phyloP scores from a whole-genome alignment of 2,329 filamentous ascomycete species.

The Lomentospora prolificans region DNA sequence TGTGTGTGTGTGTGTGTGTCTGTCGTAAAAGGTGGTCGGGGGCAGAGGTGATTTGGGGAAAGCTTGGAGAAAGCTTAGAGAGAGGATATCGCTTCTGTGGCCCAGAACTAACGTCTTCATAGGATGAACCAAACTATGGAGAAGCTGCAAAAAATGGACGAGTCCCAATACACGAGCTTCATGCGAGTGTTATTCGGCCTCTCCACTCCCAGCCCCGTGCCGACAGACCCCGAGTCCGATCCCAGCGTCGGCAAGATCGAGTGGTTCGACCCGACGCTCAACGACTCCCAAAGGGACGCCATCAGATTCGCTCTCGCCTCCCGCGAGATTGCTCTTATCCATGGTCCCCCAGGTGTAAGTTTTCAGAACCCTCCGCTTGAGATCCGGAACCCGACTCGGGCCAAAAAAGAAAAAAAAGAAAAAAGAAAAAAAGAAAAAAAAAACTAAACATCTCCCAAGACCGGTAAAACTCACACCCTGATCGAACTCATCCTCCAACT shows the following conservation, averaged over 20 bases:
- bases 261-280: constrained; percentile 53
- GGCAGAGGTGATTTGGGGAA: too few species aligned
- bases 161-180: constrained; percentile 49
- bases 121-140: constrained; percentile 57
- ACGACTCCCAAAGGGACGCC: constrained; percentile 58
- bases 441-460: constrained; percentile 33
- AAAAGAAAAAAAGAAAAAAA: neutral
- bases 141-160: constrained; percentile 45
- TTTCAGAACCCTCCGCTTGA: neutral
- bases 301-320: constrained; percentile 77
- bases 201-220: constrained; percentile 38
- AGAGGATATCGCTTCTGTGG: too few species aligned
- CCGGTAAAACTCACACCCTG: constrained; percentile 92
- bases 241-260: constrained; percentile 37
- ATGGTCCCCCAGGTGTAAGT: constrained; percentile 76
- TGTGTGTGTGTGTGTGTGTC: too few species aligned
- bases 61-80: too few species aligned
- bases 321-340: constrained; percentile 76
- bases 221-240: constrained; percentile 29
- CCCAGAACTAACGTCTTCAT: neutral
- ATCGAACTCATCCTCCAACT: constrained; percentile 94
- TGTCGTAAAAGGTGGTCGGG: too few species aligned
- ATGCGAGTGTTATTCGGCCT: constrained; percentile 54
- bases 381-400: neutral
- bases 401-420: neutral